Evolutionary conservation across 1,139 yeast species (phyloP).

Genomic region (Zygotorulaspora mrakii): DNA sequence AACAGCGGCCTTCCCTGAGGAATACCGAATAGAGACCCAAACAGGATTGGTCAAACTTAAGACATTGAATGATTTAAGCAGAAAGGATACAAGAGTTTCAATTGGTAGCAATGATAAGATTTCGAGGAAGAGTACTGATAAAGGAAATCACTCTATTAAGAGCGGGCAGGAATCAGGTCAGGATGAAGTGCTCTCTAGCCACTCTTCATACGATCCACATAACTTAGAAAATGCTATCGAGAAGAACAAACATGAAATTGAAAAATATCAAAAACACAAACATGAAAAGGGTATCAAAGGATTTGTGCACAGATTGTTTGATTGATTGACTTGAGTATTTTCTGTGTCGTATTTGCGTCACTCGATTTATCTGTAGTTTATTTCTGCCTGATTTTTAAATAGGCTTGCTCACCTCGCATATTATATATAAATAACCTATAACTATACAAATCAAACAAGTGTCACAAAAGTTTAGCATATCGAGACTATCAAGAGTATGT

Average conservation of each 20-base stretch:
- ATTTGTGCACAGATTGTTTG: slow-evolving; percentile 28
- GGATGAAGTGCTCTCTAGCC: slow-evolving; percentile 5
- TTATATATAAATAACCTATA: no score
- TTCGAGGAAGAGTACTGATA: slow-evolving; percentile 6
- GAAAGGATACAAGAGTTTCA: slow-evolving; percentile 22
- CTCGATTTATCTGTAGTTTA: not conserved
- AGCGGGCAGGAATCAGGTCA: slow-evolving; percentile 1
- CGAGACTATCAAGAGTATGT: slow-evolving; percentile 42
- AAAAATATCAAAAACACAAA: slow-evolving; percentile 26
- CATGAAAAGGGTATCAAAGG: slow-evolving; percentile 27
- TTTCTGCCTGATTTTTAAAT: not conserved
- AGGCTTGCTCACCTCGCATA: not conserved
- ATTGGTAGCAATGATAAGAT: slow-evolving; percentile 8
- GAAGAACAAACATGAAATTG: slow-evolving; percentile 32
- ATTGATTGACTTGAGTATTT: no score
- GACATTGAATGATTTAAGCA: slow-evolving; percentile 26
- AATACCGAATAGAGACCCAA: slow-evolving; percentile 68
- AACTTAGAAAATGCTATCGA: slow-evolving; percentile 34
- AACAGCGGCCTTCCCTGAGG: slow-evolving; percentile 62
- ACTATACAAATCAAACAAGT: no score
- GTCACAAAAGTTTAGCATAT: no score
- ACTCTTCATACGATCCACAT: slow-evolving; percentile 14
- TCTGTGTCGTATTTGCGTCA: no score
- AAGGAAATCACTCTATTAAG: not conserved
- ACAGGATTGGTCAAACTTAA: slow-evolving; percentile 59